Evolutionary conservation across 2,329 filamentous ascomycete genomes (phyloP).

Genomic region (Sclerotinia borealis): DNA sequence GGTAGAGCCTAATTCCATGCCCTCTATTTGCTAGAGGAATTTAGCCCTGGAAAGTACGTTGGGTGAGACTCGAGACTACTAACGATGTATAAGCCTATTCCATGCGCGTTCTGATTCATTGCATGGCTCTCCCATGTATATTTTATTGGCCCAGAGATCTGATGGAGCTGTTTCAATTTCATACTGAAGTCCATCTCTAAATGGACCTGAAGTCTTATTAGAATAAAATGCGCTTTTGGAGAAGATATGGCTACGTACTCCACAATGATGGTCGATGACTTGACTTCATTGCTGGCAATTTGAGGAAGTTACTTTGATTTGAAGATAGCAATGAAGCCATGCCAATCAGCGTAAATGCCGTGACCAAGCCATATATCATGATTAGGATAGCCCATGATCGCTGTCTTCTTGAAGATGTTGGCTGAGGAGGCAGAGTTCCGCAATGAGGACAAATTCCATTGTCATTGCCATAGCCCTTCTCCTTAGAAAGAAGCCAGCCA

Average conservation of each 20-base stretch:
- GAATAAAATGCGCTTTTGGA: background rate
- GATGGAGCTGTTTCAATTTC: background rate
- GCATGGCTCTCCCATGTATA: conserved; percentile 9
- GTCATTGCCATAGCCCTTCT: background rate
- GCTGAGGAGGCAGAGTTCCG: background rate
- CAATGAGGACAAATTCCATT: background rate
- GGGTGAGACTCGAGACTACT: background rate
- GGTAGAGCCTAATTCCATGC: conserved; percentile 1
- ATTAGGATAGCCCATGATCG: background rate
- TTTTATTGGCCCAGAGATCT: background rate
- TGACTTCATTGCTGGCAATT: background rate
- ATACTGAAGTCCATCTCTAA: background rate
- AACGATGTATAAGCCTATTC: conserved; percentile 10
- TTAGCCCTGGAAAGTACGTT: background rate
- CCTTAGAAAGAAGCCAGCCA: background rate
- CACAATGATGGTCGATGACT: background rate
- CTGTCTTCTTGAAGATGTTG: background rate
- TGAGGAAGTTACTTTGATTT: background rate
- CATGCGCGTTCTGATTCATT: conserved; percentile 7
- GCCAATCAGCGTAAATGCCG: background rate
- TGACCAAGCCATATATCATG: background rate
- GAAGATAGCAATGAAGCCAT: background rate
- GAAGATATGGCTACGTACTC: background rate
- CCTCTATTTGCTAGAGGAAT: background rate
- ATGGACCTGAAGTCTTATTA: background rate